These are phyloP conservation scores for Halenospora varia DNA, from an alignment of 495 filamentous ascomycete genomes.

Conservation along the genomic window DNA sequence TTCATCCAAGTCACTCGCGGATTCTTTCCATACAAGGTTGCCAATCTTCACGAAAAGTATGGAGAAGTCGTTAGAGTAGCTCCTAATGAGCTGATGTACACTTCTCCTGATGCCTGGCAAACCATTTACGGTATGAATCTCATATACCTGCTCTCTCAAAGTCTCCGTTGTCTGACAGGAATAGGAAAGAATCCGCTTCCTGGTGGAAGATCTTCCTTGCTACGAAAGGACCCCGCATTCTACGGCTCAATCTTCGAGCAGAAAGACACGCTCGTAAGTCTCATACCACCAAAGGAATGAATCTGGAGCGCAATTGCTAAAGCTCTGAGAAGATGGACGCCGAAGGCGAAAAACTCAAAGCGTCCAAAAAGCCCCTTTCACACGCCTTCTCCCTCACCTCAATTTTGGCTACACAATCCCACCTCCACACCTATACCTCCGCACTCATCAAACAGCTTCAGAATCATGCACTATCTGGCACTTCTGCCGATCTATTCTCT, in stretches of 20 bases:
- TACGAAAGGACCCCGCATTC: background rate
- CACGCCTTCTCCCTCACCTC: background rate
- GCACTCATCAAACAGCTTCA: background rate
- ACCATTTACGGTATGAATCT: background rate
- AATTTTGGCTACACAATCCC: background rate
- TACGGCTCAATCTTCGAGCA: background rate
- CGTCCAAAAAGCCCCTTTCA: background rate
- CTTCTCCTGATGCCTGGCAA: background rate
- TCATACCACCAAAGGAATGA: too few relatives aligned
- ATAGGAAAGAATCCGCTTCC: background rate
- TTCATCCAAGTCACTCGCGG: slow-evolving; percentile 14
- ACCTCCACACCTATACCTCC: background rate
- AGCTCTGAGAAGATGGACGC: background rate
- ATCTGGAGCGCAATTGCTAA: too few relatives aligned
- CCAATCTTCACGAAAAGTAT: slow-evolving; percentile 27
- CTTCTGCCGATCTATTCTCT: background rate
- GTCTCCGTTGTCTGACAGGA: background rate
- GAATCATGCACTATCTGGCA: background rate
- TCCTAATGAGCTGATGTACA: slow-evolving; percentile 15
- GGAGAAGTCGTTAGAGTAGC: slow-evolving; percentile 25
- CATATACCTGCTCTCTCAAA: background rate
- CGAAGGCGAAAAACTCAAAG: background rate
- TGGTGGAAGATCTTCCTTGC: background rate
- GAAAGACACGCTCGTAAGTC: background rate
- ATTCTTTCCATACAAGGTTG: slow-evolving; percentile 9